Conservation (phyloP, 768 basidiomycete genomes). For the Sporobolomyces pararoseus region DNA sequence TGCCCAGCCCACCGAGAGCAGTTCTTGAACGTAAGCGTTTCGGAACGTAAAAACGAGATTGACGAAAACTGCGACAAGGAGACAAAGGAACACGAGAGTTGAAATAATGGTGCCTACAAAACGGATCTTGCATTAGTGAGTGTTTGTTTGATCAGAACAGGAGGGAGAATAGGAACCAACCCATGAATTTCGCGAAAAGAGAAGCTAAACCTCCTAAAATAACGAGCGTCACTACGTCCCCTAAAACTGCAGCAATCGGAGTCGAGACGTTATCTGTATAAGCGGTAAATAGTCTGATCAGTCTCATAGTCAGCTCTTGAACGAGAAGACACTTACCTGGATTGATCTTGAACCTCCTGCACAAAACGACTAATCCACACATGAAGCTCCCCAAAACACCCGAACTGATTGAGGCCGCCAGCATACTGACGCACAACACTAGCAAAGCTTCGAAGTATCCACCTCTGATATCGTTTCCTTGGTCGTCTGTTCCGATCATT, state of each 20-base stretch:
- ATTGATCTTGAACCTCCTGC: slow-evolving; percentile 69
- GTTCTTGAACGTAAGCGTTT: slow-evolving; percentile 66
- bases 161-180: slow-evolving; percentile 10
- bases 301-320: neutral
- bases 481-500: slow-evolving; percentile 1
- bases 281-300: neutral
- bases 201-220: slow-evolving; percentile 60
- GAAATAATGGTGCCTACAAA: slow-evolving; percentile 50
- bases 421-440: slow-evolving; percentile 57
- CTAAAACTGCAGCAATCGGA: slow-evolving; percentile 84
- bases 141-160: neutral
- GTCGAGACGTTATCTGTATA: slow-evolving; percentile 86
- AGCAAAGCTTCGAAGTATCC: slow-evolving; percentile 52
- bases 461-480: slow-evolving; percentile 27
- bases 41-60: slow-evolving; percentile 61
- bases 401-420: slow-evolving; percentile 59
- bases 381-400: slow-evolving; percentile 86
- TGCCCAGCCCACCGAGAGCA: slow-evolving; percentile 80
- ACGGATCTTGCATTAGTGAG: neutral
- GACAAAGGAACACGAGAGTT: slow-evolving; percentile 57
- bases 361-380: slow-evolving; percentile 74
- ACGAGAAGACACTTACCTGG: slow-evolving; percentile 60
- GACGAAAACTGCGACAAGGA: slow-evolving; percentile 56
- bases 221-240: slow-evolving; percentile 83
- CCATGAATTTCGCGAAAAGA: slow-evolving; percentile 42